These are phyloP conservation scores for Plasmodium ovale DNA, from an alignment of 169 alveolate genomes.

Conservation along the genomic window DNA sequence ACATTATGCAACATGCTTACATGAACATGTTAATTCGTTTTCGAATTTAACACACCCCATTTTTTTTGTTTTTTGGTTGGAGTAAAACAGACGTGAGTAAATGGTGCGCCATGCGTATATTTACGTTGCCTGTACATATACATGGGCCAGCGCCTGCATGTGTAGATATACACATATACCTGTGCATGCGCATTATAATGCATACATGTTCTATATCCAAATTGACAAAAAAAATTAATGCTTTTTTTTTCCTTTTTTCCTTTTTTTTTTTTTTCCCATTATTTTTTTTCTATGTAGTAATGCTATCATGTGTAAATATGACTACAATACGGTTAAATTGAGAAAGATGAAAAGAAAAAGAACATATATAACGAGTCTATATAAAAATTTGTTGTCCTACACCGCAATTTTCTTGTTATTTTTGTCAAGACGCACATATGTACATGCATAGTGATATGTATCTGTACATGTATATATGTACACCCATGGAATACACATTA, in stretches of 20 bases:
- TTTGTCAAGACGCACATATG: neutral
- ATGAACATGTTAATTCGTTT: neutral
- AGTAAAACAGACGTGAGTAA: neutral
- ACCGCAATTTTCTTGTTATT: neutral
- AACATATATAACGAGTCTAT: neutral
- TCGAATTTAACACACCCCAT: neutral
- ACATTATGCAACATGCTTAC: neutral
- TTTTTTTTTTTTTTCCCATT: slow-evolving; percentile 33
- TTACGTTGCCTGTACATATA: too few species aligned
- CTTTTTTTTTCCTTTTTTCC: neutral
- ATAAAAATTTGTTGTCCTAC: neutral
- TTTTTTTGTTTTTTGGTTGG: neutral
- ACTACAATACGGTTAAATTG: slow-evolving; percentile 78
- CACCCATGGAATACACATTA: neutral
- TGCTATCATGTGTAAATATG: slow-evolving; percentile 78
- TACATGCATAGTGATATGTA: neutral
- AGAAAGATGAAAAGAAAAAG: slow-evolving; percentile 30
- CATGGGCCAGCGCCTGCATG: too few species aligned
- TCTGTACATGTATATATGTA: neutral
- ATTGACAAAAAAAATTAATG: neutral
- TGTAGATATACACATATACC: too few species aligned
- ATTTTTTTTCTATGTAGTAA: too few species aligned
- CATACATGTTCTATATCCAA: too few species aligned
- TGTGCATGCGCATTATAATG: too few species aligned
- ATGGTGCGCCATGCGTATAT: neutral